These are phyloP conservation scores for Effrenium voratum DNA, from an alignment of 73 alveolate genomes.

Conservation along the genomic window DNA sequence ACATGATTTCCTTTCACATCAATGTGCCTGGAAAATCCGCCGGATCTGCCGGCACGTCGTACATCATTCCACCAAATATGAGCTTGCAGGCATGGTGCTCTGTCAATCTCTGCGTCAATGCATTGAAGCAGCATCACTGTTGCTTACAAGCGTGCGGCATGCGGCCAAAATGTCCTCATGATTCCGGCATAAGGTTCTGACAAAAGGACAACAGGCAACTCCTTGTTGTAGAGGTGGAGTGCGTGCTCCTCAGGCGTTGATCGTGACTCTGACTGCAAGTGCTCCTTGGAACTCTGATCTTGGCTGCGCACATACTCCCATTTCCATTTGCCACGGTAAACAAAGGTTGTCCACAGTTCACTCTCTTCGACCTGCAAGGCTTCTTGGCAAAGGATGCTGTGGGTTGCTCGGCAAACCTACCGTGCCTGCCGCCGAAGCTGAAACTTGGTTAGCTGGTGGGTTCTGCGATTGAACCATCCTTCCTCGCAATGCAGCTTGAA, in stretches of 20 bases:
- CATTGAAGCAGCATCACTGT: too few species aligned
- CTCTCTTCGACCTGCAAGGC: slow-evolving; percentile 27
- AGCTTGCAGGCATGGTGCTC: too few species aligned
- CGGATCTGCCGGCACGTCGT: too few species aligned
- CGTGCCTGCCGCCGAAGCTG: slow-evolving; percentile 90
- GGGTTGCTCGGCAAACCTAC: background rate
- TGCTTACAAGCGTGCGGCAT: too few species aligned
- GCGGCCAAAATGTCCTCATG: too few species aligned
- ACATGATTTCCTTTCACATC: too few species aligned
- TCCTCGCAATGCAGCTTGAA: slow-evolving; percentile 74
- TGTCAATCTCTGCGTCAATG: too few species aligned
- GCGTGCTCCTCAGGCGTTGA: slow-evolving; percentile 13
- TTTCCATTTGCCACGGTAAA: slow-evolving; percentile 81
- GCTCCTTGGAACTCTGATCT: background rate
- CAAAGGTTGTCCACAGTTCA: slow-evolving; percentile 54
- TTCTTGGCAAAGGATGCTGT: background rate
- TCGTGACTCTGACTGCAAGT: background rate
- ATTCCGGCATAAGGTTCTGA: too few species aligned
- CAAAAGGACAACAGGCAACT: slow-evolving; percentile 62
- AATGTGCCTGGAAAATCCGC: too few species aligned
- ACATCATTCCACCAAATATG: too few species aligned
- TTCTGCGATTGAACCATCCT: slow-evolving; percentile 92
- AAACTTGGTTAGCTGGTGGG: slow-evolving; percentile 92
- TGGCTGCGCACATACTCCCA: slow-evolving; percentile 70
- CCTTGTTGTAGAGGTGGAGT: slow-evolving; percentile 81